Evolutionary conservation across 345 rosid genomes (phyloP).

Genomic region (Passiflora organensis): DNA sequence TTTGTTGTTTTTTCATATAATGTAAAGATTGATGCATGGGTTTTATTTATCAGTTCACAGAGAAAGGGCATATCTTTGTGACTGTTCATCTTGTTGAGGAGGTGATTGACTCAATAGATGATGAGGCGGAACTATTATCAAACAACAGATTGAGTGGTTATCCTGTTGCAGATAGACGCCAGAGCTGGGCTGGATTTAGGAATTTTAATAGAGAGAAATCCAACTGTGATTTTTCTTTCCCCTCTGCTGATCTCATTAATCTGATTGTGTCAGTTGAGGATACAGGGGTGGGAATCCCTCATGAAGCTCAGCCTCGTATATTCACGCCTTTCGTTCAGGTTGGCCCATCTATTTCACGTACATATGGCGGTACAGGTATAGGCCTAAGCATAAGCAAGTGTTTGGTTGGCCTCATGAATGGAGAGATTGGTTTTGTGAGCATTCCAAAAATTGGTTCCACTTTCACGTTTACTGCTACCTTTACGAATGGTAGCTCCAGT

Average conservation of each 20-base stretch:
- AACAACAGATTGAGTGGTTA: conserved; percentile 73
- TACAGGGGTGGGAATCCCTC: conserved; percentile 90
- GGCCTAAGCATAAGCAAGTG: conserved; percentile 97
- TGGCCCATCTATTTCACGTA: conserved; percentile 80
- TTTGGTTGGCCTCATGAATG: conserved; percentile 84
- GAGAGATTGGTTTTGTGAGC: conserved; percentile 86
- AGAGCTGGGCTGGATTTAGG: conserved; percentile 70
- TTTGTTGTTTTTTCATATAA: background rate
- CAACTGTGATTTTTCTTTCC: conserved; percentile 17
- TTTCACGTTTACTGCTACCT: conserved; percentile 84
- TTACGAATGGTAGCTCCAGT: conserved; percentile 42
- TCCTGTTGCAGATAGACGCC: conserved; percentile 65
- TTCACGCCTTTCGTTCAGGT: conserved; percentile 97
- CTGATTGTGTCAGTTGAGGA: conserved; percentile 90
- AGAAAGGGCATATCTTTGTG: conserved; percentile 81
- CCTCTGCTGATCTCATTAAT: conserved; percentile 43
- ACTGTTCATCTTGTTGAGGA: conserved; percentile 86
- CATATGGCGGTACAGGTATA: conserved; percentile 92
- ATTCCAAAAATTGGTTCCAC: conserved; percentile 76
- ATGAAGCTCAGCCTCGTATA: conserved; percentile 76
- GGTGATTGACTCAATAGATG: conserved; percentile 42
- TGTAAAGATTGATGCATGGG: background rate
- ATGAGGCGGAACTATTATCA: conserved; percentile 45
- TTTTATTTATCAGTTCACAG: conserved; percentile 62
- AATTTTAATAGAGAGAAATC: conserved; percentile 47